Evolutionary conservation across 1,284 basidiomycete species (phyloP), one percentile per base, ranked within the genome.

Genomic region (Calocybe gambosa): DNA sequence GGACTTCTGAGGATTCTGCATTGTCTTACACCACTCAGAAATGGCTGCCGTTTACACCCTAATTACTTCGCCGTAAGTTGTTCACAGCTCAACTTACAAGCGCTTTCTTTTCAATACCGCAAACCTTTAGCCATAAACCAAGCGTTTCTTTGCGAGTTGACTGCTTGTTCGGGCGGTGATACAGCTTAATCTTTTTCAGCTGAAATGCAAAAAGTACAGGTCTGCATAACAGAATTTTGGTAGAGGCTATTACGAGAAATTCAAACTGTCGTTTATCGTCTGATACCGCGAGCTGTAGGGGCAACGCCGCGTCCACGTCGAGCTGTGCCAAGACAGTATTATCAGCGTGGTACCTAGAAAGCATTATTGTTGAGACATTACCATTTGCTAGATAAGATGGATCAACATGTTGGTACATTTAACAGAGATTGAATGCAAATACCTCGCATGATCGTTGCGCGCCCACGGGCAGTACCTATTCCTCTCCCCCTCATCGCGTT

Each of bases 401-500:
- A 38, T 47, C 26, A 50, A 29, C 19, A 34, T 15, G 35, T 37
- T 12, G 25, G 43, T 43, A 43, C 12, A 21, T 25, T 28, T 19
- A 2, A 16, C 21, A 25, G 25, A 39, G 13, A 43, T 31, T n/a
- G 15, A 16, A 43, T 19, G 29, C 39, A 72, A 78, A 57, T 55
- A 87, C 87, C 93, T 67, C 92, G 75, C 86, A 93, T 91, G 58
- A 95, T 94, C n/a, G 93, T 95, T 28, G 93, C 93, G 64, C 93
- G 84, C 65, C 92, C 92, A 79, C 92, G 87, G 47, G 93, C 93
- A 59, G 93, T 96, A 63, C 96, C 96, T 63, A 99, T 99, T 83
- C 96, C 96, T 56, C 95, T 80, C 60, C 96, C 96, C 60, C 90
- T 89, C 93, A 99, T 97, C 33, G 93, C 94, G 64, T 98, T 97